Evolutionary conservation across 495 filamentous ascomycete species (phyloP).

Genomic region (Xylaria bambusicola): DNA sequence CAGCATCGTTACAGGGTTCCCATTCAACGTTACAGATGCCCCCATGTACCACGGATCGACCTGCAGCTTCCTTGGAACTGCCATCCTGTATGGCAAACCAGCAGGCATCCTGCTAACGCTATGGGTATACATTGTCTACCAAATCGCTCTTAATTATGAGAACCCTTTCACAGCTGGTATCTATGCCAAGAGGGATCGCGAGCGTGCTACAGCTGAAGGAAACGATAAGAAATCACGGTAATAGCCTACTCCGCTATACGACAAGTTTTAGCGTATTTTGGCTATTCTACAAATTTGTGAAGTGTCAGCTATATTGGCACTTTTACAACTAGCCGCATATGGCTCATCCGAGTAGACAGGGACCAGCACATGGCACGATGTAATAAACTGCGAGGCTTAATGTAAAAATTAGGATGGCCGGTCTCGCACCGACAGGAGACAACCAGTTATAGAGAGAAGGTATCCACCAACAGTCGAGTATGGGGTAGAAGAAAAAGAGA

Average conservation of each 20-base stretch:
- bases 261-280: too few species aligned
- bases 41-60: slow-evolving; percentile 98
- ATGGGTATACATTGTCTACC: slow-evolving; percentile 76
- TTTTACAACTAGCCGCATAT: background rate
- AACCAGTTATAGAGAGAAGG: background rate
- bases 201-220: slow-evolving; percentile 39
- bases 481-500: background rate
- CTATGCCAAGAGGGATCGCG: slow-evolving; percentile 82
- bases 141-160: slow-evolving; percentile 83
- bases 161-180: slow-evolving; percentile 97
- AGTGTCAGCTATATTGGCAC: background rate
- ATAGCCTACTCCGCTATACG: slow-evolving; percentile 7
- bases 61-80: slow-evolving; percentile 85
- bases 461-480: background rate
- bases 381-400: background rate
- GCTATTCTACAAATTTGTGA: background rate
- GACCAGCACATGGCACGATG: too few species aligned
- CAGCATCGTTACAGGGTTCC: slow-evolving; percentile 86
- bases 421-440: background rate
- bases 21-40: slow-evolving; percentile 88
- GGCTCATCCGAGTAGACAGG: too few species aligned
- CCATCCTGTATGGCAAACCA: slow-evolving; percentile 85
- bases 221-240: slow-evolving; percentile 50
- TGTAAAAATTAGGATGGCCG: background rate
- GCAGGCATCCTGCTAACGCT: slow-evolving; percentile 78